Percentiles rank a stretch among this genome's conserved stretches.
Evolutionary conservation across 2,329 filamentous ascomycete genomes (phyloP).

Genomic region (Colletotrichum plurivorum): DNA sequence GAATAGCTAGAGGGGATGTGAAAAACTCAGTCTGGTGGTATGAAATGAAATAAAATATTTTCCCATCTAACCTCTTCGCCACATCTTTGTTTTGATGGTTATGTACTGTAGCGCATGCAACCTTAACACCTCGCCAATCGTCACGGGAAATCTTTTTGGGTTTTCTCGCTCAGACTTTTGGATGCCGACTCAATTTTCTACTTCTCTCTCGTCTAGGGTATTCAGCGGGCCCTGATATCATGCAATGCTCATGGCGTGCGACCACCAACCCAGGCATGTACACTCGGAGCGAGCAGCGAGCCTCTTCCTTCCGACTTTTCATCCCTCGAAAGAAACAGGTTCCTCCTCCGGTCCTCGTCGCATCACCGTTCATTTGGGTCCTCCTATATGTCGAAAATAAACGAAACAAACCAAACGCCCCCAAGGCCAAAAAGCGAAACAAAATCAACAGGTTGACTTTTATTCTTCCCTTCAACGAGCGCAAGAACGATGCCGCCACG

Average conservation of each 20-base stretch:
- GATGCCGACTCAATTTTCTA: conserved; percentile 10
- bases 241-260: conserved; percentile 2
- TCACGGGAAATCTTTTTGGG: background rate
- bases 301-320: conserved; percentile 9
- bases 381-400: conserved; percentile 27
- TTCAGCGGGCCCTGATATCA: conserved; percentile 27
- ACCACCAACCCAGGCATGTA: background rate
- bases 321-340: conserved; percentile 10
- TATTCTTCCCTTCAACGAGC: conserved; percentile 32
- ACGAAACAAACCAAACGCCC: conserved; percentile 33
- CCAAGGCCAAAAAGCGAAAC: conserved; percentile 29
- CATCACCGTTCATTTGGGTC: background rate
- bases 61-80: background rate
- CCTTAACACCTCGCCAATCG: background rate
- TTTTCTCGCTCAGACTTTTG: background rate
- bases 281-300: background rate
- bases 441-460: conserved; percentile 36
- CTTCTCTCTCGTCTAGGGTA: conserved; percentile 35
- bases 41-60: background rate
- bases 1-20: too few relatives aligned
- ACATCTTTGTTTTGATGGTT: background rate
- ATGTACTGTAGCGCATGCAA: too few relatives aligned
- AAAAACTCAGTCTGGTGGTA: too few relatives aligned
- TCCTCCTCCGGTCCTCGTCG: background rate
- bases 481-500: conserved; percentile 31